Percentiles rank a stretch among this genome's conserved stretches.
Conservation (phyloP, 129 eudicot genomes). For the Gnaphalium uliginosum region DNA sequence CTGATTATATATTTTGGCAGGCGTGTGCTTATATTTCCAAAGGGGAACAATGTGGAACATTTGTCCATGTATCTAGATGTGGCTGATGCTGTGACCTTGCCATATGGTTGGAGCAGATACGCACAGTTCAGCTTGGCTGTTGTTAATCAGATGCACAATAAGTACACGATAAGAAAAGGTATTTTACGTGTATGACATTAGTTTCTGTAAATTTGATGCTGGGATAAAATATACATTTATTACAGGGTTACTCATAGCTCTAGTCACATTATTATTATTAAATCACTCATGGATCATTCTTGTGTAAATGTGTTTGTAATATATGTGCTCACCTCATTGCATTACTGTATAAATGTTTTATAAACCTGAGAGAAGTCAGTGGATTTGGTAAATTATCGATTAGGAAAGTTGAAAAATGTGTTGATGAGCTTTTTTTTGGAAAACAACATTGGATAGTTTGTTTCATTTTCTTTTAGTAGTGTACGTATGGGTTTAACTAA, state of each 20-base stretch:
- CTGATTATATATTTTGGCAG: slow-evolving; percentile 40
- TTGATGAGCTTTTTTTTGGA: no score
- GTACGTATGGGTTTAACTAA: neutral
- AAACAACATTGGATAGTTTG: neutral
- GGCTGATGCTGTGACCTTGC: slow-evolving; percentile 76
- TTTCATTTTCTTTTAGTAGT: neutral
- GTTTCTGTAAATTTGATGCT: slow-evolving; percentile 15
- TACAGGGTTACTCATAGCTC: neutral
- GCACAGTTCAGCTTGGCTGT: slow-evolving; percentile 87
- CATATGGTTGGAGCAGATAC: slow-evolving; percentile 93
- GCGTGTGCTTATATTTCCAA: slow-evolving; percentile 91
- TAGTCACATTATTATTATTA: neutral
- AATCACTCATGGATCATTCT: neutral
- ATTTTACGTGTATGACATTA: slow-evolving; percentile 12
- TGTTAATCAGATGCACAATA: slow-evolving; percentile 68
- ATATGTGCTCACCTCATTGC: no score
- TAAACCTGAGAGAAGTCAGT: slow-evolving; percentile 10
- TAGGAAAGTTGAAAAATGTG: no score
- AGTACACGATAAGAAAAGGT: slow-evolving; percentile 77
- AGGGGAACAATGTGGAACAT: slow-evolving; percentile 90
- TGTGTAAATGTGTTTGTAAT: neutral
- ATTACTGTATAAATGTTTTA: slow-evolving; percentile 4
- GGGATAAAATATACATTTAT: slow-evolving; percentile 1
- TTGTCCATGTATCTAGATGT: slow-evolving; percentile 92
- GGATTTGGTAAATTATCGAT: slow-evolving; percentile 1